Evolutionary conservation across 163 green algal species (phyloP).

Genomic region (Chlorella variabilis): DNA sequence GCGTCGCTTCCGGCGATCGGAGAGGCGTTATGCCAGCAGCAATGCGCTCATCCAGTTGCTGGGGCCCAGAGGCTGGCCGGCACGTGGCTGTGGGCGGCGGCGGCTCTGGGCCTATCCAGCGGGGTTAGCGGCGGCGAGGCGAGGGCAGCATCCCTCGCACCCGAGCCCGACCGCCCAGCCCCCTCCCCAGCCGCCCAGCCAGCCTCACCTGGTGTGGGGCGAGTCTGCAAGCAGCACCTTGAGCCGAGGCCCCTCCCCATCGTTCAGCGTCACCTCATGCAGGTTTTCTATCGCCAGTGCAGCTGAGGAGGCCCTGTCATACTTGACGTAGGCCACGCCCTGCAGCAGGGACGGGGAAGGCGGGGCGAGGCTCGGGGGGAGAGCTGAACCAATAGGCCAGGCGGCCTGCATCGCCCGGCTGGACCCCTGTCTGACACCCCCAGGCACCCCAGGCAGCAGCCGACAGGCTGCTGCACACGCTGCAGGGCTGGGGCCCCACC

Average conservation of each 20-base stretch:
- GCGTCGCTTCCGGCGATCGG: too few relatives aligned
- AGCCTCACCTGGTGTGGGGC: slow-evolving; percentile 70
- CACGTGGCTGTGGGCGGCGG: too few relatives aligned
- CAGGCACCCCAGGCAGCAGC: not conserved
- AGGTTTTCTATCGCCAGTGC: slow-evolving; percentile 86
- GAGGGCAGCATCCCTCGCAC: too few relatives aligned
- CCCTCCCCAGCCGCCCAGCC: too few relatives aligned
- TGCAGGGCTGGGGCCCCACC: too few relatives aligned
- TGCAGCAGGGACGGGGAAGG: not conserved
- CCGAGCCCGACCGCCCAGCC: too few relatives aligned
- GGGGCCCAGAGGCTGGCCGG: too few relatives aligned
- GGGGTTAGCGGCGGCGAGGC: too few relatives aligned
- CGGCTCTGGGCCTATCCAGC: too few relatives aligned
- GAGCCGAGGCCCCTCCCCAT: slow-evolving; percentile 85
- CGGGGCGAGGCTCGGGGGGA: not conserved
- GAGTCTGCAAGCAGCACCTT: slow-evolving; percentile 92
- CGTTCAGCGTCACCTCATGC: slow-evolving; percentile 87
- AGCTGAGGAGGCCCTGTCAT: slow-evolving; percentile 80
- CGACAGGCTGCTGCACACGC: too few relatives aligned
- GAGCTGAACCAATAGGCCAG: not conserved
- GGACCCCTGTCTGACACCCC: not conserved
- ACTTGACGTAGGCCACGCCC: slow-evolving; percentile 90
- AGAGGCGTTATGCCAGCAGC: too few relatives aligned
- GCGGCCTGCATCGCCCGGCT: not conserved
- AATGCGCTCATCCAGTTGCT: too few relatives aligned